Evolutionary conservation across 2,329 filamentous ascomycete genomes (phyloP).

Genomic region (Neurospora sp.): DNA sequence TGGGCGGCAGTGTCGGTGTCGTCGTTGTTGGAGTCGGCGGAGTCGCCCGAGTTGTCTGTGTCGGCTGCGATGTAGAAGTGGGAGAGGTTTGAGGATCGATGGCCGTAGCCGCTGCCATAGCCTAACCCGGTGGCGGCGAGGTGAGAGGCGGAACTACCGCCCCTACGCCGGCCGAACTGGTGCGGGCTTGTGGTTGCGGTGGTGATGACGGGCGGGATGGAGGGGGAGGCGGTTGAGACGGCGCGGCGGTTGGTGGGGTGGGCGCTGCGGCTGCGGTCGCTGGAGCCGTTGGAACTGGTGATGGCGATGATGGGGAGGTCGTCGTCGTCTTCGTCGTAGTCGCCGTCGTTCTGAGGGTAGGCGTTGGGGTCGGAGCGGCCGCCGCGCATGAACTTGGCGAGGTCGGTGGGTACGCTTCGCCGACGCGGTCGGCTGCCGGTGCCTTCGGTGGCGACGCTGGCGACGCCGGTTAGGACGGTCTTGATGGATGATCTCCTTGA

Average conservation of each 20-base stretch:
- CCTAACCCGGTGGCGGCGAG: background rate
- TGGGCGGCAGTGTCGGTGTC: background rate
- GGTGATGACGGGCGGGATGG: background rate
- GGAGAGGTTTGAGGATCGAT: background rate
- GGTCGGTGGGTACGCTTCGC: slow-evolving; percentile 18
- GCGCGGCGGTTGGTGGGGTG: background rate
- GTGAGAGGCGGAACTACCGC: background rate
- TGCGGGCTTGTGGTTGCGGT: background rate
- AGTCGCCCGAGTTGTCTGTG: background rate
- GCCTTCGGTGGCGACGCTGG: background rate
- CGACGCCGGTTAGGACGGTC: background rate
- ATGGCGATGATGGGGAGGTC: background rate
- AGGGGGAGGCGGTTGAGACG: background rate
- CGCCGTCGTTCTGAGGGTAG: slow-evolving; percentile 1
- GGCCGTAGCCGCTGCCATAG: background rate
- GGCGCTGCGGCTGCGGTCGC: background rate
- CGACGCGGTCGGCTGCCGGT: slow-evolving; percentile 10
- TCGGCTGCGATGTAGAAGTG: background rate
- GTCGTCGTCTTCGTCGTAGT: background rate
- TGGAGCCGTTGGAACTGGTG: background rate
- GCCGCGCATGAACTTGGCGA: slow-evolving; percentile 12
- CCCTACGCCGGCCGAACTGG: background rate
- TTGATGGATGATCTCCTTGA: background rate
- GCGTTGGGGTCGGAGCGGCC: background rate
- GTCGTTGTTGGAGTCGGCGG: background rate